phyloP scores from a whole-genome alignment of 2,329 filamentous ascomycete genomes.

The Colletotrichum falcatum region DNA sequence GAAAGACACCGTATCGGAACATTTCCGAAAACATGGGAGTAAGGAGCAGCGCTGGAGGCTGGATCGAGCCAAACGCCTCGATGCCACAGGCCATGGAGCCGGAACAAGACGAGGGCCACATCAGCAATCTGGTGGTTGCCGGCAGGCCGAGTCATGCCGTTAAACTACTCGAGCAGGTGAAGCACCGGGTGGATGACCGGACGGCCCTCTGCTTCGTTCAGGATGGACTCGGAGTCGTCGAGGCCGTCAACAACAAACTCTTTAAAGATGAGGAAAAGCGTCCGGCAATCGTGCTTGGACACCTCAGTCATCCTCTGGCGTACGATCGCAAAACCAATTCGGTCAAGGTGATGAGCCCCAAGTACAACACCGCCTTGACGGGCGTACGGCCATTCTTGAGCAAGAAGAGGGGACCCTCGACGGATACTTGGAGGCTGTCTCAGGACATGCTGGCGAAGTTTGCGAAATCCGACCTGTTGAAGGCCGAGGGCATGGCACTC shows the following conservation, averaged over 20 bases:
- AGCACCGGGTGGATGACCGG: slow-evolving; percentile 73
- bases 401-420: slow-evolving; percentile 35
- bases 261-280: slow-evolving; percentile 75
- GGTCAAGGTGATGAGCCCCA: slow-evolving; percentile 51
- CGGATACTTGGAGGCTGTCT: slow-evolving; percentile 46
- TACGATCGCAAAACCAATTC: slow-evolving; percentile 55
- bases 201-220: slow-evolving; percentile 83
- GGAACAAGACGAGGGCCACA: slow-evolving; percentile 60
- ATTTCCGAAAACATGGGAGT: slow-evolving; percentile 45
- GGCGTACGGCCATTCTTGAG: slow-evolving; percentile 42
- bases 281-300: slow-evolving; percentile 82
- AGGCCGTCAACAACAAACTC: slow-evolving; percentile 77
- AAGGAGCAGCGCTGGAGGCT: slow-evolving; percentile 43
- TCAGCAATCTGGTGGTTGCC: slow-evolving; percentile 79
- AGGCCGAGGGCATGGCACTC: slow-evolving; percentile 68
- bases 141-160: slow-evolving; percentile 66
- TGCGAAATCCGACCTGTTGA: slow-evolving; percentile 70
- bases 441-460: slow-evolving; percentile 74
- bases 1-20: slow-evolving; percentile 28
- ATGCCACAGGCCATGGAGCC: not conserved
- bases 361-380: slow-evolving; percentile 51
- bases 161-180: slow-evolving; percentile 68
- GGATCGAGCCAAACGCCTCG: slow-evolving; percentile 22
- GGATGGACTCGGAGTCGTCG: slow-evolving; percentile 86
- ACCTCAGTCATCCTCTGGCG: slow-evolving; percentile 62